Base-by-base conservation (phyloP, 2,329 filamentous ascomycete species). In the Paracorniculantispora psalliotae region DNA sequence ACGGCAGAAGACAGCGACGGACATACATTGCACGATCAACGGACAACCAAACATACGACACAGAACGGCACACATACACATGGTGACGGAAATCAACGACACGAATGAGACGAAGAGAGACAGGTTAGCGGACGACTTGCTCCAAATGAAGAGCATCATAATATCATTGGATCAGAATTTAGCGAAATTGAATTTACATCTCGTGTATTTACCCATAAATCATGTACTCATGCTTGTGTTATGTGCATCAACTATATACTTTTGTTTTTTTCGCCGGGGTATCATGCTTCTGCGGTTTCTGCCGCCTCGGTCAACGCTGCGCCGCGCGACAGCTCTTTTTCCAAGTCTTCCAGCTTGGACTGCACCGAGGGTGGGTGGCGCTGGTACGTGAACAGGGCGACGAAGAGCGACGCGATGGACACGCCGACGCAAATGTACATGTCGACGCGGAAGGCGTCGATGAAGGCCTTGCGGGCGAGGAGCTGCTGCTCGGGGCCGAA, bases 271-370 rank as follows among this genome's bases (percentile, higher is more conserved):
- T 33, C 12, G 30, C 7, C 6, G 30, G 30, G 30, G 30, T 6
- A 12, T 33, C 23, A 57, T 43, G 17, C 49, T 35, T 41, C 33
- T 25, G 30, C n/a, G 17, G 43, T 33, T 26, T 50, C 43, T 6
- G 30, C 17, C 12, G 30, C 26, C 4, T 54, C 43, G 15, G 41
- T 33, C 49, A 43, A 19, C 21, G 57, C 15, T 12, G 57, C 57
- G 3, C 50, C 30, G 9, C 57, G 35, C 28, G 52, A 43, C 52
- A 61, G 30, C 49, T 62, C 62, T 21, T 57, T 59, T 46, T 63
- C 62, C 46, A 76, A 72, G 23, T 65, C 62, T 3, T 46, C 55
- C 55, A 66, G 43, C 9, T 62, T 62, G 30, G 62, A 63, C 59
- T 63, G 58, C 19, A 66, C 61, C 4, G 63, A 63, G 6, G 64